These are phyloP conservation scores for Candolleomyces aberdarensis DNA, from an alignment of 768 basidiomycete genomes.

Conservation along the genomic window DNA sequence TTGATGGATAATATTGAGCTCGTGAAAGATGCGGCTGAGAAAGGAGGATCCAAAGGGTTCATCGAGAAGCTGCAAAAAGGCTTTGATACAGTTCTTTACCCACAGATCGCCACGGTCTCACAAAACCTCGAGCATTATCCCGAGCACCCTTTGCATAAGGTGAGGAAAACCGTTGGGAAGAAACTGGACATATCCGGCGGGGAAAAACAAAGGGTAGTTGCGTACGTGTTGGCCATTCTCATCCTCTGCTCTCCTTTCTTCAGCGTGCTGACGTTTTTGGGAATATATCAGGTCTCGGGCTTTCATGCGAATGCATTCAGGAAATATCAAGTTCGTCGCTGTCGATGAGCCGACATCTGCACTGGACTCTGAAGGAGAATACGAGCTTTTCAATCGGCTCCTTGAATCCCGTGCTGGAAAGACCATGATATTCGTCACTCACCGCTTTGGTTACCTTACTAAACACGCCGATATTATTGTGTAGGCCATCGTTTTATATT, in stretches of 20 bases:
- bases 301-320: conserved; percentile 39
- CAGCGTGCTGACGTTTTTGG: background rate
- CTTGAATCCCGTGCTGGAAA: conserved; percentile 36
- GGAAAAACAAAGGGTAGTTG: conserved; percentile 47
- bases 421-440: conserved; percentile 55
- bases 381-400: conserved; percentile 39
- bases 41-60: conserved; percentile 39
- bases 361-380: conserved; percentile 53
- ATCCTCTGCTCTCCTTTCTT: conserved; percentile 10
- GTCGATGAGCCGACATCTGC: conserved; percentile 59
- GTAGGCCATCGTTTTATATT: conserved; percentile 28
- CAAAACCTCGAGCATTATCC: conserved; percentile 23
- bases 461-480: conserved; percentile 48
- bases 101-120: conserved; percentile 18
- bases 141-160: conserved; percentile 22
- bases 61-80: conserved; percentile 35
- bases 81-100: conserved; percentile 36
- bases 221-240: conserved; percentile 27
- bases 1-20: conserved; percentile 15
- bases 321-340: conserved; percentile 42
- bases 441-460: conserved; percentile 48
- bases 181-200: conserved; percentile 37
- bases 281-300: conserved; percentile 34
- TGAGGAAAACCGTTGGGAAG: conserved; percentile 22
- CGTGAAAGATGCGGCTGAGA: conserved; percentile 29